Evolutionary conservation across 2,329 filamentous ascomycete species (phyloP).

Genomic region (Atkinsonella hypoxylon): DNA sequence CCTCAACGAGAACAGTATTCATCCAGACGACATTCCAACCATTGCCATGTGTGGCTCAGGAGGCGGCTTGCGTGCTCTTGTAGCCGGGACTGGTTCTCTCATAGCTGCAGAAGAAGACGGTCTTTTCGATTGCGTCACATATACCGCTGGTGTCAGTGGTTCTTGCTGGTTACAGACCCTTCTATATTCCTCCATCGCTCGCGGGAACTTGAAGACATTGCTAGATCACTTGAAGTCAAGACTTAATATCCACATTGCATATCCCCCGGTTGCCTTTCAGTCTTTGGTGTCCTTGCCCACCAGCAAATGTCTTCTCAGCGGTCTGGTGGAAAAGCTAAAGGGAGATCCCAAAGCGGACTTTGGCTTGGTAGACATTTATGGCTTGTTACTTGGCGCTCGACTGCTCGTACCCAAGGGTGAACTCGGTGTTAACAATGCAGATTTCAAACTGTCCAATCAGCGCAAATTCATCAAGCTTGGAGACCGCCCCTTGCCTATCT

Average conservation of each 20-base stretch:
- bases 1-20: slow-evolving; percentile 66
- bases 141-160: slow-evolving; percentile 89
- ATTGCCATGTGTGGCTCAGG: slow-evolving; percentile 94
- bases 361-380: slow-evolving; percentile 88
- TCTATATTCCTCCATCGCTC: slow-evolving; percentile 61
- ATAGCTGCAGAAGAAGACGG: slow-evolving; percentile 76
- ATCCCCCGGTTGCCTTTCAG: slow-evolving; percentile 72
- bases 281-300: slow-evolving; percentile 81
- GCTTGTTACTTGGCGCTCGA: slow-evolving; percentile 70
- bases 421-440: slow-evolving; percentile 55
- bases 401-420: slow-evolving; percentile 77
- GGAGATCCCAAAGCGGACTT: slow-evolving; percentile 61
- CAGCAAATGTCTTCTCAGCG: slow-evolving; percentile 80
- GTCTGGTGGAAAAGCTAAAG: slow-evolving; percentile 82
- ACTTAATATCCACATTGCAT: slow-evolving; percentile 80
- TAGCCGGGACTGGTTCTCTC: slow-evolving; percentile 81
- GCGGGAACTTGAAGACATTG: slow-evolving; percentile 53
- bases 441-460: slow-evolving; percentile 89
- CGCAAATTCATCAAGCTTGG: slow-evolving; percentile 63
- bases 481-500: slow-evolving; percentile 80
- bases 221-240: slow-evolving; percentile 80
- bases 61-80: slow-evolving; percentile 77
- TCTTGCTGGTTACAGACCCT: slow-evolving; percentile 91
- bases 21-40: slow-evolving; percentile 82
- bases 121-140: slow-evolving; percentile 86